phyloP scores from a whole-genome alignment of 768 basidiomycete genomes.

The Lactarius evosmus region DNA sequence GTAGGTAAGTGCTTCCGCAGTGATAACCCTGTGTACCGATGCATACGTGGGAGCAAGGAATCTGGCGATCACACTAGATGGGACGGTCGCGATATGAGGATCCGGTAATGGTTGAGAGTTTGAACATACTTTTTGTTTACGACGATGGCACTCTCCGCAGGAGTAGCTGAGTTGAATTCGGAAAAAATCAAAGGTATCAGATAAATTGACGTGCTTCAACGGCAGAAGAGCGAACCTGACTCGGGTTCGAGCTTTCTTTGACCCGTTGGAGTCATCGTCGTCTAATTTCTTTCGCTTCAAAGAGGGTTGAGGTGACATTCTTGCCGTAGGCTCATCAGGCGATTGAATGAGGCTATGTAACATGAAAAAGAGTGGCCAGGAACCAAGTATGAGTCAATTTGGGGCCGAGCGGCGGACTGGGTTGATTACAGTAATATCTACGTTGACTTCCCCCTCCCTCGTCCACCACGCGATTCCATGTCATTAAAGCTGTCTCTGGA shows the following conservation, averaged over 20 bases:
- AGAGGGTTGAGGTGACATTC: conserved; percentile 30
- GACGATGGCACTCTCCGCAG: conserved; percentile 82
- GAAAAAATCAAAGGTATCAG: conserved; percentile 3
- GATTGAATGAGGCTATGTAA: conserved; percentile 9
- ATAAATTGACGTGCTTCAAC: background rate
- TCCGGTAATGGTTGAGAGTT: conserved; percentile 15
- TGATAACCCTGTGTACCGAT: conserved; percentile 17
- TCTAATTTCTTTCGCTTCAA: conserved; percentile 66
- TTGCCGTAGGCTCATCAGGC: conserved; percentile 11
- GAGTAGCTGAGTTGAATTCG: conserved; percentile 59
- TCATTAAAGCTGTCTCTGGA: conserved; percentile 73
- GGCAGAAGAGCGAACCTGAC: conserved; percentile 54
- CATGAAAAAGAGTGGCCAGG: background rate
- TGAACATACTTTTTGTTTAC: conserved; percentile 73
- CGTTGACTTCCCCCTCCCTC: background rate
- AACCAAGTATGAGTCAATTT: background rate
- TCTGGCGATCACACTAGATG: conserved; percentile 75
- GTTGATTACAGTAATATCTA: background rate
- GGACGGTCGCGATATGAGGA: conserved; percentile 23
- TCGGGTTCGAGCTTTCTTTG: conserved; percentile 68
- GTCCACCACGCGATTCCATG: conserved; percentile 37
- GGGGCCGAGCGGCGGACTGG: too few relatives aligned
- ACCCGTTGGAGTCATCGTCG: conserved; percentile 39
- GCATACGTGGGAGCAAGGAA: conserved; percentile 79
- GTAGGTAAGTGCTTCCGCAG: conserved; percentile 23